Percentiles rank a stretch among this genome's conserved stretches.
These are phyloP conservation scores for Panicum virgatum DNA, from an alignment of 202 grass and related monocot species.

Conservation along the genomic window DNA sequence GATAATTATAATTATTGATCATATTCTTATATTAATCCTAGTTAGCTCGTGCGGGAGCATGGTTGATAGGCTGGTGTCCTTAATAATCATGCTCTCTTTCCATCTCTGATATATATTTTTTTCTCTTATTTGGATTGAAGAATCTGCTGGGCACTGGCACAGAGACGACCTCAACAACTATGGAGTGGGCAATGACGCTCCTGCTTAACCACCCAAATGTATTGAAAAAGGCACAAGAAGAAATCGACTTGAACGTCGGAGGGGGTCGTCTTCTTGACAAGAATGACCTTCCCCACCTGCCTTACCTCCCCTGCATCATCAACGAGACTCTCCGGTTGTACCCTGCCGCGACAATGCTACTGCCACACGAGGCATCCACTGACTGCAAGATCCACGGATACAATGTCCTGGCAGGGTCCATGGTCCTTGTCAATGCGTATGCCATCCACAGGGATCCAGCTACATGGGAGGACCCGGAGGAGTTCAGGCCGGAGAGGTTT, in stretches of 20 bases:
- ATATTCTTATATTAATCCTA: no score
- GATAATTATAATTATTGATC: no score
- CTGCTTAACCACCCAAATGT: slow-evolving; percentile 39
- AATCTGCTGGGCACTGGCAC: slow-evolving; percentile 44
- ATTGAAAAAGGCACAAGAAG: slow-evolving; percentile 41
- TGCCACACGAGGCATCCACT: slow-evolving; percentile 46
- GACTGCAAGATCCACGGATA: slow-evolving; percentile 44
- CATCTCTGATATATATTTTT: not conserved
- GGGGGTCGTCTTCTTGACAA: slow-evolving; percentile 32
- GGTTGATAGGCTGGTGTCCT: no score
- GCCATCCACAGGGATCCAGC: slow-evolving; percentile 45
- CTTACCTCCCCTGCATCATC: slow-evolving; percentile 48
- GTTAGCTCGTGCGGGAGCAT: no score
- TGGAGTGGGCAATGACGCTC: slow-evolving; percentile 56
- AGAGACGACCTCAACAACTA: slow-evolving; percentile 36
- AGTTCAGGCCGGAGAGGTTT: slow-evolving; percentile 48
- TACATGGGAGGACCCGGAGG: slow-evolving; percentile 31
- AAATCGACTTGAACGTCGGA: slow-evolving; percentile 36
- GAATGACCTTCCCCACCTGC: slow-evolving; percentile 37
- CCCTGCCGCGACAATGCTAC: slow-evolving; percentile 38
- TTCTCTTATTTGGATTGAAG: slow-evolving; percentile 22
- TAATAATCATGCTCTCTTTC: not conserved
- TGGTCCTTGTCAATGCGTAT: slow-evolving; percentile 47
- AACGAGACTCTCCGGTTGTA: slow-evolving; percentile 54
- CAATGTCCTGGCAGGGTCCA: slow-evolving; percentile 36